Conservation (phyloP, 139 green algal species). For the Chlamydomonas incerta region DNA sequence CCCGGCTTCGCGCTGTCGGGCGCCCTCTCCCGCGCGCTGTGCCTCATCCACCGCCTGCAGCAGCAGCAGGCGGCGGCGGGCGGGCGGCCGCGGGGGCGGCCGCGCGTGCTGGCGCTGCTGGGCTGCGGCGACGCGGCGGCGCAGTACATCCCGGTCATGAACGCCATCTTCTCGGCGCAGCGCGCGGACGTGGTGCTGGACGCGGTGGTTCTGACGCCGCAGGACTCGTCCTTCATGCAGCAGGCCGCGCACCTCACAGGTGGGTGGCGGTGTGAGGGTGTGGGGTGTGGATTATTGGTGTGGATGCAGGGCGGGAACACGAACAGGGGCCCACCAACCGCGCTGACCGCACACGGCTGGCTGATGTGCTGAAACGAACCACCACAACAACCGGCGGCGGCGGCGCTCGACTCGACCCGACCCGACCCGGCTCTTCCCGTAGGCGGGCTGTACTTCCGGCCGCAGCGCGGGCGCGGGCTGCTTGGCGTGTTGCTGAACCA, state of each 20-base stretch:
- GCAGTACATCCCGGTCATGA: conserved; percentile 88
- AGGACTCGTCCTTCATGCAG: conserved; percentile 79
- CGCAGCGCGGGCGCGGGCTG: conserved; percentile 32
- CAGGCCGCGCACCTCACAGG: conserved; percentile 76
- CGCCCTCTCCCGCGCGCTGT: conserved; percentile 67
- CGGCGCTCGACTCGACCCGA: too few relatives aligned
- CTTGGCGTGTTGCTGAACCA: conserved; percentile 66
- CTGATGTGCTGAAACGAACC: too few relatives aligned
- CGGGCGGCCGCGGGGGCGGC: conserved; percentile 3
- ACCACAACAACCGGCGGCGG: too few relatives aligned
- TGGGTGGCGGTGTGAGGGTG: too few relatives aligned
- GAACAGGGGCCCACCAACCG: too few relatives aligned
- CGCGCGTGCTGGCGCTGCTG: conserved; percentile 67
- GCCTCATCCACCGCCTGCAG: conserved; percentile 61
- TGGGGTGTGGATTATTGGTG: too few relatives aligned
- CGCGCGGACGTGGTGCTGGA: conserved; percentile 71
- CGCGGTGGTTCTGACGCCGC: conserved; percentile 58
- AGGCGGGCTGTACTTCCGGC: conserved; percentile 69
- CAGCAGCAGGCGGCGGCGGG: neutral
- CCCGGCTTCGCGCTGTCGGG: conserved; percentile 53
- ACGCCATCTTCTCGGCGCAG: conserved; percentile 88
- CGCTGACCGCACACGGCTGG: too few relatives aligned
- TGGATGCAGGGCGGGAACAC: too few relatives aligned
- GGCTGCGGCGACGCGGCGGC: conserved; percentile 59
- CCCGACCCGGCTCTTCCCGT: too few relatives aligned